phyloP scores from a whole-genome alignment of 495 filamentous ascomycete genomes.

The Tuber microsphaerosporum region DNA sequence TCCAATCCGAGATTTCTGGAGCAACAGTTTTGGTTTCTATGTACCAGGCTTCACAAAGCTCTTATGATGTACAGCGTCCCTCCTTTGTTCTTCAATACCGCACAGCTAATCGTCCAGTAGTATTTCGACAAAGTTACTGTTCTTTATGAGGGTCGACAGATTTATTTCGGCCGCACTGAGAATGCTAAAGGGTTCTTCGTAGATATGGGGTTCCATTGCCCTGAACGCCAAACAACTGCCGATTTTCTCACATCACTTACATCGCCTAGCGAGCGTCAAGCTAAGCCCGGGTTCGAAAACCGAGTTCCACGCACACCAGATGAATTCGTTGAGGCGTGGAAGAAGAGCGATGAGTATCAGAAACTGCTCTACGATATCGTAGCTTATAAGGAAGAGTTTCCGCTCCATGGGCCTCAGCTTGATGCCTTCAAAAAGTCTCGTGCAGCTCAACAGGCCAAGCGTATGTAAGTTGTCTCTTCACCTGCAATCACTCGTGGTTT shows the following conservation, averaged over 20 bases:
- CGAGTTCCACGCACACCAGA: constrained; percentile 64
- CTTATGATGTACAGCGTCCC: constrained; percentile 52
- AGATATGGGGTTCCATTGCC: constrained; percentile 68
- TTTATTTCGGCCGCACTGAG: constrained; percentile 63
- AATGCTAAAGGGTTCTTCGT: constrained; percentile 63
- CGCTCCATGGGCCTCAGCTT: constrained; percentile 27
- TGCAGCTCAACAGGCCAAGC: constrained; percentile 59
- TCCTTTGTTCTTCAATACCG: background rate
- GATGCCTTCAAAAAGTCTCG: constrained; percentile 58
- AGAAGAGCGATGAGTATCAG: constrained; percentile 60
- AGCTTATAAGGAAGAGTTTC: constrained; percentile 41
- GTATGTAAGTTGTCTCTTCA: constrained; percentile 37
- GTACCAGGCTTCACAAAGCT: constrained; percentile 72
- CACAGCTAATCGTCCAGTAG: constrained; percentile 10
- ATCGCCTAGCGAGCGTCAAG: constrained; percentile 58
- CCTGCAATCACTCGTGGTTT: constrained; percentile 3
- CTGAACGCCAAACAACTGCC: constrained; percentile 63
- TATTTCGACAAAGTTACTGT: constrained; percentile 71
- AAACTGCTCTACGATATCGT: constrained; percentile 58
- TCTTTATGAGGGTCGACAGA: constrained; percentile 75
- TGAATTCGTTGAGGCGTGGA: constrained; percentile 62
- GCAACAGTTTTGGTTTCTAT: constrained; percentile 69
- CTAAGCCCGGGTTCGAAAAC: constrained; percentile 58
- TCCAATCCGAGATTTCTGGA: constrained; percentile 58
- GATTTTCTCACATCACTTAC: constrained; percentile 80